phyloP scores from a whole-genome alignment of 108 stramenopile genomes.

The Cyclotella baltica region DNA sequence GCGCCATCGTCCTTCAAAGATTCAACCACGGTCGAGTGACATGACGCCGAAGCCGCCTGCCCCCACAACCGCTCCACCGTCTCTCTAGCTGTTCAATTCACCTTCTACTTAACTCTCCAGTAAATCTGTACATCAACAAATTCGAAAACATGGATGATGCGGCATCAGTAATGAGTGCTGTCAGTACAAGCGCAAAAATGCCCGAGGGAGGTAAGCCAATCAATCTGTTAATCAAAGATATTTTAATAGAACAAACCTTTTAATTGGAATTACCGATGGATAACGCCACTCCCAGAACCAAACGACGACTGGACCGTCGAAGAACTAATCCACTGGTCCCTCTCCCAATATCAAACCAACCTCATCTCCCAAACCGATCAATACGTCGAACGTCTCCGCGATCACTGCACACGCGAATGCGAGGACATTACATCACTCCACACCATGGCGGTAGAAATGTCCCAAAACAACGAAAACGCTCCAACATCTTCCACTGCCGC shows the following conservation, averaged over 20 bases:
- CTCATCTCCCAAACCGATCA: constrained; percentile 51
- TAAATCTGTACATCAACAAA: too few relatives aligned
- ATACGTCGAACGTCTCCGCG: constrained; percentile 42
- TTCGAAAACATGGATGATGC: constrained; percentile 25
- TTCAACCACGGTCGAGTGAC: too few relatives aligned
- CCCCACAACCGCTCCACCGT: too few relatives aligned
- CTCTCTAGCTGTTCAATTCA: too few relatives aligned
- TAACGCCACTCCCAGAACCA: constrained; percentile 44
- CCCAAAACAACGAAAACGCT: constrained; percentile 12
- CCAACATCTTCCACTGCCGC: neutral
- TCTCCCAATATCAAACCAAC: constrained; percentile 56
- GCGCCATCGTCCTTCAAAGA: too few relatives aligned
- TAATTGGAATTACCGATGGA: neutral
- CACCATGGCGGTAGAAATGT: constrained; percentile 51
- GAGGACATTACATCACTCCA: constrained; percentile 59
- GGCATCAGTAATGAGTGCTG: constrained; percentile 18
- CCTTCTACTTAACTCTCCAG: too few relatives aligned
- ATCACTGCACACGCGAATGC: constrained; percentile 63
- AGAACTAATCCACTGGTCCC: constrained; percentile 77
- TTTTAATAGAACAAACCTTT: neutral
- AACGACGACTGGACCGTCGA: constrained; percentile 77
- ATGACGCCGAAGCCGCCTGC: too few relatives aligned
- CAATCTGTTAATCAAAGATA: neutral
- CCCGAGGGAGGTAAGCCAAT: constrained; percentile 15
- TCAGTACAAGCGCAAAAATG: constrained; percentile 16